phyloP scores from a whole-genome alignment of 768 basidiomycete species.

The Boletales sp. region DNA sequence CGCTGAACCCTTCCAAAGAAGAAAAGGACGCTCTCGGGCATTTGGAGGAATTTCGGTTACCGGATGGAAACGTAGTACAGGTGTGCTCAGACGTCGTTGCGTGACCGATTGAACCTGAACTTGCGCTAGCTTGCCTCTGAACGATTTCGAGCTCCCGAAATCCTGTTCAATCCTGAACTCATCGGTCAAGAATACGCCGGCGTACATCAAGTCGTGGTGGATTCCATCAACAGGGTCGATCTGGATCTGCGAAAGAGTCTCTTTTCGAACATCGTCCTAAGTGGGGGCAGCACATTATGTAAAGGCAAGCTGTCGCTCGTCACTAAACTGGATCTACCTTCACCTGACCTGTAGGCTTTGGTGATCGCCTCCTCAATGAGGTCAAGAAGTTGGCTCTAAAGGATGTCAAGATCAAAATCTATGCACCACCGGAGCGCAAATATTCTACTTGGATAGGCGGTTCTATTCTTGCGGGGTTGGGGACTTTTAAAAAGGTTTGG shows the following conservation, averaged over 20 bases:
- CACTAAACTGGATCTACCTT: conserved; percentile 15
- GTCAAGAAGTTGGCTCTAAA: conserved; percentile 94
- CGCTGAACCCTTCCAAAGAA: conserved; percentile 89
- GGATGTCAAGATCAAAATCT: conserved; percentile 98
- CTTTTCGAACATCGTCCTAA: conserved; percentile 95
- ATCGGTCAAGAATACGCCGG: conserved; percentile 96
- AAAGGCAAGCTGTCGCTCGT: conserved; percentile 54
- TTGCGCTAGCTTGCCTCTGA: conserved; percentile 79
- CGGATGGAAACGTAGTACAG: conserved; percentile 92
- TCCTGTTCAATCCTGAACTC: conserved; percentile 95
- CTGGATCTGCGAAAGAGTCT: conserved; percentile 92
- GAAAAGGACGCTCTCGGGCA: conserved; percentile 84
- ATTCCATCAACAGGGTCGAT: conserved; percentile 95
- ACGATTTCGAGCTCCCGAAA: conserved; percentile 95
- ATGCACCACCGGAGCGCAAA: conserved; percentile 98
- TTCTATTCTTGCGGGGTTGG: conserved; percentile 91
- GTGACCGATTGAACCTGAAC: conserved; percentile 10
- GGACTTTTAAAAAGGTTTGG: conserved; percentile 93
- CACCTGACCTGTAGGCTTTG: conserved; percentile 62
- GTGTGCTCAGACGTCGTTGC: conserved; percentile 39
- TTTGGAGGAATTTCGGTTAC: conserved; percentile 85
- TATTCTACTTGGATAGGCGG: conserved; percentile 98
- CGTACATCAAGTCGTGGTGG: conserved; percentile 97
- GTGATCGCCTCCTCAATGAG: conserved; percentile 93
- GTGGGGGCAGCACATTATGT: conserved; percentile 94